phyloP scores from a whole-genome alignment of 805 yeast species.

The Suhomyces vadensis region DNA sequence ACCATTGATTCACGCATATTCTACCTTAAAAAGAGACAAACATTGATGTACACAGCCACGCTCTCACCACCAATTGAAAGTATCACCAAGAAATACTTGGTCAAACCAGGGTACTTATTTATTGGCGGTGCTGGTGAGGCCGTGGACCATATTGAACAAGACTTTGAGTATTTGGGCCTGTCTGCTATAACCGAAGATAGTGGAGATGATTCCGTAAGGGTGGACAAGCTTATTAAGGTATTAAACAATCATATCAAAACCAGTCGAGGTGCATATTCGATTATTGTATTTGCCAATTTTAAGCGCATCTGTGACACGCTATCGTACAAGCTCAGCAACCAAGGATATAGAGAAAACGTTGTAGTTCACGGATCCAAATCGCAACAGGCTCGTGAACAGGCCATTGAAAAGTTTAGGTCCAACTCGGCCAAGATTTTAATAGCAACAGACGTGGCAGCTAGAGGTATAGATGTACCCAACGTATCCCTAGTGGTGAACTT shows the following conservation, averaged over 20 bases:
- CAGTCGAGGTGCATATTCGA: slow-evolving; percentile 24
- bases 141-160: slow-evolving; percentile 68
- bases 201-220: slow-evolving; percentile 35
- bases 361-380: slow-evolving; percentile 84
- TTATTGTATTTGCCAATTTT: slow-evolving; percentile 80
- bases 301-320: slow-evolving; percentile 72
- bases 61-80: slow-evolving; percentile 74
- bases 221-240: slow-evolving; percentile 43
- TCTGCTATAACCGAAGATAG: slow-evolving; percentile 29
- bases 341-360: slow-evolving; percentile 47
- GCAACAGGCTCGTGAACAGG: slow-evolving; percentile 83
- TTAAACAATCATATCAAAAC: slow-evolving; percentile 44
- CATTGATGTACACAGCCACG: slow-evolving; percentile 95
- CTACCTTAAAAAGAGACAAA: slow-evolving; percentile 46
- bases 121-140: slow-evolving; percentile 71
- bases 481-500: slow-evolving; percentile 84
- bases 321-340: slow-evolving; percentile 46
- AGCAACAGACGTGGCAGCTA: slow-evolving; percentile 94
- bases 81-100: slow-evolving; percentile 62
- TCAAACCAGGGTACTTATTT: slow-evolving; percentile 59
- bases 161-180: slow-evolving; percentile 44
- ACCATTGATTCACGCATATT: slow-evolving; percentile 41
- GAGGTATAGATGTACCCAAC: slow-evolving; percentile 91
- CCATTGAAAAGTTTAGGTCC: slow-evolving; percentile 58
- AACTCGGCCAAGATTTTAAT: slow-evolving; percentile 64